These are phyloP conservation scores for Cryptosporidium sp. DNA, from an alignment of 169 alveolate species.

Conservation along the genomic window DNA sequence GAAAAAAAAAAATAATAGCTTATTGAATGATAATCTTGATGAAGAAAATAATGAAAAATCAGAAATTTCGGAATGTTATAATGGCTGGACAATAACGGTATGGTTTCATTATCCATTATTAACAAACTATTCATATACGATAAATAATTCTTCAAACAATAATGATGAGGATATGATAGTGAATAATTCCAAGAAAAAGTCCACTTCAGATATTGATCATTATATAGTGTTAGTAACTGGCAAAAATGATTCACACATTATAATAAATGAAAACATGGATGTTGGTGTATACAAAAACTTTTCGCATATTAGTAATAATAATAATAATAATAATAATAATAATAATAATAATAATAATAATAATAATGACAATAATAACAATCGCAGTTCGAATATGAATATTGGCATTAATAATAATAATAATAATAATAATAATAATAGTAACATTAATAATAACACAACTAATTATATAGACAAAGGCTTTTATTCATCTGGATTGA, in stretches of 20 bases:
- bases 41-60: not conserved
- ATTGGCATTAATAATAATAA: not conserved
- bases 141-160: not conserved
- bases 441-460: not conserved
- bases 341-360: not conserved
- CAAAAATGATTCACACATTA: slow-evolving; percentile 58
- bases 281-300: slow-evolving; percentile 67
- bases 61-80: slow-evolving; percentile 31
- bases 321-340: slow-evolving; percentile 8
- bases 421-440: not conserved
- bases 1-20: not conserved
- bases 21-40: not conserved
- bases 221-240: slow-evolving; percentile 61
- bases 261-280: slow-evolving; percentile 60
- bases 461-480: slow-evolving; percentile 5
- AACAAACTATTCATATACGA: slow-evolving; percentile 23
- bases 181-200: slow-evolving; percentile 28
- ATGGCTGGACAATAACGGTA: slow-evolving; percentile 71
- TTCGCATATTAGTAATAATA: slow-evolving; percentile 24
- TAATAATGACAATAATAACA: not conserved
- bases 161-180: not conserved
- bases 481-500: slow-evolving; percentile 59
- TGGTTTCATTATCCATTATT: slow-evolving; percentile 75
- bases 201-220: slow-evolving; percentile 51
- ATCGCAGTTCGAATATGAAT: not conserved